Percentiles rank a stretch among this genome's conserved stretches.
Evolutionary conservation across 2,329 filamentous ascomycete genomes (phyloP).

Genomic region (Phialophora tarda): DNA sequence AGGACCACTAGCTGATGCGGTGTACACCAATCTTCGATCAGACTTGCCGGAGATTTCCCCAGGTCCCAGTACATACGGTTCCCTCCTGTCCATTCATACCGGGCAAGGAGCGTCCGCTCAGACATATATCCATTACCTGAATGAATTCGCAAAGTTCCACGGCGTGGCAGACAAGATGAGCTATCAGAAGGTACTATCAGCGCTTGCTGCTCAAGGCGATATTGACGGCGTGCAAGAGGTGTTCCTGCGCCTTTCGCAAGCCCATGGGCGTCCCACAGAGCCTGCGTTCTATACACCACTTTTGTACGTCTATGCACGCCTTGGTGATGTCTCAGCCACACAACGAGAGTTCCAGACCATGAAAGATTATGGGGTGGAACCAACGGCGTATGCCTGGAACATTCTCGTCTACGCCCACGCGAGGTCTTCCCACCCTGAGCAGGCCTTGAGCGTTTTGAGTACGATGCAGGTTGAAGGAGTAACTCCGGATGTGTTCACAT

Average conservation of each 20-base stretch:
- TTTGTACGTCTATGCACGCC: constrained; percentile 72
- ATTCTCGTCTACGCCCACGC: constrained; percentile 74
- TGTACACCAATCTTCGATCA: constrained; percentile 51
- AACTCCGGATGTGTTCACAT: constrained; percentile 67
- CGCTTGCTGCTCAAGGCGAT: constrained; percentile 56
- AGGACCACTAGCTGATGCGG: constrained; percentile 40
- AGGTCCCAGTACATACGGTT: constrained; percentile 15
- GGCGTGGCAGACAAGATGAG: constrained; percentile 42
- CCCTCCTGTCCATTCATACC: constrained; percentile 26
- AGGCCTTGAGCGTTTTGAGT: constrained; percentile 68
- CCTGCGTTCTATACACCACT: constrained; percentile 57
- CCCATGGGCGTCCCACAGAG: constrained; percentile 46
- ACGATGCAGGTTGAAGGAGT: constrained; percentile 58
- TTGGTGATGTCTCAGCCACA: constrained; percentile 67
- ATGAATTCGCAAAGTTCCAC: constrained; percentile 48
- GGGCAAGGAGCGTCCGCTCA: constrained; percentile 19
- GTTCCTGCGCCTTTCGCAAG: constrained; percentile 51
- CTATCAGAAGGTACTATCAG: constrained; percentile 48
- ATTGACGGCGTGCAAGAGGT: constrained; percentile 51
- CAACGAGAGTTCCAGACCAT: constrained; percentile 69
- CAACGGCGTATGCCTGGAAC: constrained; percentile 72
- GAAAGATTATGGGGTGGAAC: constrained; percentile 60
- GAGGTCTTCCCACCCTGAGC: constrained; percentile 69
- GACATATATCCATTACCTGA: constrained; percentile 48
- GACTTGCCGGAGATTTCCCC: constrained; percentile 24